Base-by-base conservation (phyloP, 176 grass and related monocot genomes). In the Musa itinerans region DNA sequence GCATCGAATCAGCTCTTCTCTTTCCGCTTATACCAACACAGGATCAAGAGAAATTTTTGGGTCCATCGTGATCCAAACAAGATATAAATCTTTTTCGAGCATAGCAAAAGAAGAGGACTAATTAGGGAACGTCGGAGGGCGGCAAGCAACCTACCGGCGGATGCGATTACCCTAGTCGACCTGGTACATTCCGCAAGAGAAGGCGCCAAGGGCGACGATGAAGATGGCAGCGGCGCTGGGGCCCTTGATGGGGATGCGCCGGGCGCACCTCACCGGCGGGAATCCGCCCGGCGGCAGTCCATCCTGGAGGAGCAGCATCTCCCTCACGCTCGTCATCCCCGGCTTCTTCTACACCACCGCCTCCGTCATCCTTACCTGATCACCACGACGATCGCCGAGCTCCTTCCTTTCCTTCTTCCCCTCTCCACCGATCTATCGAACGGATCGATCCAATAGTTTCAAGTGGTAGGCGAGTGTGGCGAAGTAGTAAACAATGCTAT, bases 261-360 rank as follows among this genome's bases (percentile, higher is more conserved):
- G 90, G 10, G 95, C 95, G 75, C 87, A 99, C 54, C 90, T 83
- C 54, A 94, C 95, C 22, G 90, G 95, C 9, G 95, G 75, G 80
- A 99, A 99, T 11, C 90, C 95, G 2, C 95, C 90, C 1, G 95
- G 90, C 34, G 95, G 95, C 13, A 90, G 88, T 0, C 95, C 95
- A 78, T 93, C 95, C 88, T 99, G 90, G 64, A 99, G 69, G 48
- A 99, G 11, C 72, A 90, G 95, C 95, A 99, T 99, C 29, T 99
- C 90, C 84, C 76, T 86, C 74, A 94, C 91, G 88, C 90, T 91
- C 63, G 81, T 81, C 95, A 99, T 99, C 56, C 95, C 95, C n/a
- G 90, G 86, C 84, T 94, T 94, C 88, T 91, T 94, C 59, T 90
- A 72, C 76, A 93, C 80, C 86, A 79, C 34, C 24, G 90, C 63